Evolutionary conservation across 2,329 filamentous ascomycete genomes (phyloP), one percentile per base, ranked within the genome.

Genomic region (Monosporascus sp.): DNA sequence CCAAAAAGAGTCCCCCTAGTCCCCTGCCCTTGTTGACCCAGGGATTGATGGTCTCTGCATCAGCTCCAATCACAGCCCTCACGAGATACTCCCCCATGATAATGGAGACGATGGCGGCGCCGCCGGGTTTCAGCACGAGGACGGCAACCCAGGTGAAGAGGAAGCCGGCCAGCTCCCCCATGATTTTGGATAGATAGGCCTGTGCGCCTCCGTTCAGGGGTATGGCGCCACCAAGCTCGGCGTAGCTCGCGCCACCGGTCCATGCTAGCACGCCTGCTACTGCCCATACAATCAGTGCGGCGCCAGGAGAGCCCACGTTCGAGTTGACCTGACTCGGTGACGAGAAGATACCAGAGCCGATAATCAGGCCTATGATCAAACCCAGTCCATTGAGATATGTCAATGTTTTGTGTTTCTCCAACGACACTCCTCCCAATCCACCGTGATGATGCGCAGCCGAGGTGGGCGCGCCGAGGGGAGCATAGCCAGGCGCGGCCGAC

Each of bases 71-170:
- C 44, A 88, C 80, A 16, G 91, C 92, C 47, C 91, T 82, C 51
- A 97, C 90, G n/a, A 96, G 76, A 67, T 99, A 99, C 72, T 99
- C 94, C 44, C 94, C 94, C 78, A 97, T 97, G 65, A 99, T 97
- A 61, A 99, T 97, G 60, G 93, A 82, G 59, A 99, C 91, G 67
- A 99, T 99, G 57, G 94, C 94, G 9, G 91, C 87, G 40, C 89
- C 89, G 2, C 94, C 94, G 0, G 94, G 94, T 73, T 97, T 97
- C 57, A 99, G 77, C 14, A 99, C 94, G 55, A 94, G 81, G 17
- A 97, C 91, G 1, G 94, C 92, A 50, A 90, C 91, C 94, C 94
- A 99, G 2, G 92, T 95, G 71, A 97, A 99, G 37, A 97, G 76
- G 67, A 99, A 99, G 0, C 94, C 94, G 1, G 86, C 84, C 65